Percentiles rank a stretch among this genome's conserved stretches.
These are phyloP conservation scores for Taphrina betulina DNA, from an alignment of 1,139 yeast genomes.

Conservation along the genomic window DNA sequence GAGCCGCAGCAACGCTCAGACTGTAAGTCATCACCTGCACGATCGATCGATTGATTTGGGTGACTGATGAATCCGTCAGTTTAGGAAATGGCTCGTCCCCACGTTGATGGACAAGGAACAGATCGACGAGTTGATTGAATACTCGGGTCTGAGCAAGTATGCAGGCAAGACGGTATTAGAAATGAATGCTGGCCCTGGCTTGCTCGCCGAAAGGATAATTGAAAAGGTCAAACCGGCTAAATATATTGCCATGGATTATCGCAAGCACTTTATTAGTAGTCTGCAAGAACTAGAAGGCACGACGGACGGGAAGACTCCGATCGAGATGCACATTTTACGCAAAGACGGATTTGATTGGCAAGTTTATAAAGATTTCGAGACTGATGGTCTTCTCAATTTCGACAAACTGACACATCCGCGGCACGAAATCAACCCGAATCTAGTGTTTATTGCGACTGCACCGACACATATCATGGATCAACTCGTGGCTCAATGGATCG, in stretches of 20 bases:
- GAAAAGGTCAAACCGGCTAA: slow-evolving; percentile 9
- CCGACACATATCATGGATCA: slow-evolving; percentile 9
- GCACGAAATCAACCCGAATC: slow-evolving; percentile 16
- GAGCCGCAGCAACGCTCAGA: no score
- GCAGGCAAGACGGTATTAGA: slow-evolving; percentile 13
- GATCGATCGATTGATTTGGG: no score
- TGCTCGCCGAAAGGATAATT: slow-evolving; percentile 14
- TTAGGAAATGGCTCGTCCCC: slow-evolving; percentile 24
- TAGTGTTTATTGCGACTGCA: slow-evolving; percentile 19
- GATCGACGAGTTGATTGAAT: neutral
- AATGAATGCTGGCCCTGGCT: slow-evolving; percentile 29
- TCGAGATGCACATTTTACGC: neutral
- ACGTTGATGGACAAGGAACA: neutral
- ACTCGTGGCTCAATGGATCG: slow-evolving; percentile 25
- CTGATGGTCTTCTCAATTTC: slow-evolving; percentile 1
- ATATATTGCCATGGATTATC: slow-evolving; percentile 16
- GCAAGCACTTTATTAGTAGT: slow-evolving; percentile 1
- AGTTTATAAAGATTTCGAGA: slow-evolving; percentile 9
- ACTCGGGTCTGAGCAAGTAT: neutral
- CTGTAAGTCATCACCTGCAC: no score
- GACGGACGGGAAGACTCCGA: neutral
- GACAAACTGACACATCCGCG: slow-evolving; percentile 9
- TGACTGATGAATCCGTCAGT: no score
- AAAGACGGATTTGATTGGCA: slow-evolving; percentile 26
- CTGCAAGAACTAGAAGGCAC: neutral